Percentiles rank a stretch among this genome's conserved stretches.
phyloP scores from a whole-genome alignment of 108 stramenopile species.

The Discostella pseudostelligera region DNA sequence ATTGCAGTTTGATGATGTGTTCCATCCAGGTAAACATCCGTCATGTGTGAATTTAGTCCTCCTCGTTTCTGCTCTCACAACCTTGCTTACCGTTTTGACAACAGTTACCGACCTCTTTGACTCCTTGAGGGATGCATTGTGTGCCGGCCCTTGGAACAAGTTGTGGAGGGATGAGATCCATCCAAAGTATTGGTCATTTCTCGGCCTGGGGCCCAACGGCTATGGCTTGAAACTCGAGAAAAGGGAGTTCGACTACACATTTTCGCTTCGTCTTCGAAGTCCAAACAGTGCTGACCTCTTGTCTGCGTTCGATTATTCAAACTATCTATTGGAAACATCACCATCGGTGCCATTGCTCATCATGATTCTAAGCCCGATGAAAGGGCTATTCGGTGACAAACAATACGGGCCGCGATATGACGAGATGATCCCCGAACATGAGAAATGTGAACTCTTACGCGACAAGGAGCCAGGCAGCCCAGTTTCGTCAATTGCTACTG shows the following conservation, averaged over 20 bases:
- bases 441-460: conserved; percentile 2
- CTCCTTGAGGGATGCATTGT: conserved; percentile 7
- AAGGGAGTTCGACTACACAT: not conserved
- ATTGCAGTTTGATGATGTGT: not conserved
- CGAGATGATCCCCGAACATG: not conserved
- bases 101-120: conserved; percentile 14
- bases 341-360: not conserved
- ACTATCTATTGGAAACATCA: not conserved
- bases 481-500: too few relatives aligned
- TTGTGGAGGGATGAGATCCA: conserved; percentile 31
- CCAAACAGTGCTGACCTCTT: not conserved
- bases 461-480: too few relatives aligned
- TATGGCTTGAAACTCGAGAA: conserved; percentile 1
- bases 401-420: conserved; percentile 1
- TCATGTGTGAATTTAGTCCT: not conserved
- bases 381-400: not conserved
- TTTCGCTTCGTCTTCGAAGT: conserved; percentile 4
- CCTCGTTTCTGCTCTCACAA: not conserved
- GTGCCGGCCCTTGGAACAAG: conserved; percentile 2
- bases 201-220: conserved; percentile 12
- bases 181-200: conserved; percentile 29
- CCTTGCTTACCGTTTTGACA: not conserved
- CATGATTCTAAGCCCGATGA: not conserved
- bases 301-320: not conserved
- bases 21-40: not conserved